Conservation (phyloP, 2,329 filamentous ascomycete genomes). For the Diaporthe citriasiana region DNA sequence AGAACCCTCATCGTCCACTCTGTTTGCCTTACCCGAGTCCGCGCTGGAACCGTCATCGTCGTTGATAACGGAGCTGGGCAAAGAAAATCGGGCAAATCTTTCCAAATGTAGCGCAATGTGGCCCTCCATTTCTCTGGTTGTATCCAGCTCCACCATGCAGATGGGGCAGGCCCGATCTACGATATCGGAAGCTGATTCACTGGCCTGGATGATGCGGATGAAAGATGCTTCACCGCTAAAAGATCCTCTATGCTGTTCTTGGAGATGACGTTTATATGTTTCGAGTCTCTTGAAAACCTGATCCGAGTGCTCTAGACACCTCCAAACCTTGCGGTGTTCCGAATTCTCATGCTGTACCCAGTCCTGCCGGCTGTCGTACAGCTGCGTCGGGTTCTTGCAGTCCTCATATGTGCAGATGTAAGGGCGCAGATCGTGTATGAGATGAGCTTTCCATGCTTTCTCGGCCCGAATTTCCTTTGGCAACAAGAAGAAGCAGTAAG, state of each 20-base stretch:
- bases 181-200: not conserved
- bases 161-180: not conserved
- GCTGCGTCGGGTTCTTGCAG: slow-evolving; percentile 7
- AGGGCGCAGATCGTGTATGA: slow-evolving; percentile 25
- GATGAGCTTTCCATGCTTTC: slow-evolving; percentile 23
- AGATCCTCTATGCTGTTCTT: not conserved
- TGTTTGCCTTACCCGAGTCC: slow-evolving; percentile 3
- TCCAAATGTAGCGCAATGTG: slow-evolving; percentile 30
- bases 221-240: not conserved
- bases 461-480: slow-evolving; percentile 1
- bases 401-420: slow-evolving; percentile 26
- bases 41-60: not conserved
- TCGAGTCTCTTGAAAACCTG: not conserved
- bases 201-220: slow-evolving; percentile 10
- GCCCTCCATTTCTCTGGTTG: not conserved
- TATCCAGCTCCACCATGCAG: not conserved
- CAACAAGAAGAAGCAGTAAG: slow-evolving; percentile 27
- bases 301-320: slow-evolving; percentile 15
- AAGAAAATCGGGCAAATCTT: slow-evolving; percentile 9
- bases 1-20: slow-evolving; percentile 16
- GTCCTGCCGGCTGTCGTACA: slow-evolving; percentile 27
- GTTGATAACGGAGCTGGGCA: not conserved
- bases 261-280: not conserved
- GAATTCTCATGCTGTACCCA: slow-evolving; percentile 32
- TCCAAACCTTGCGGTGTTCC: slow-evolving; percentile 18